Conservation (phyloP, 495 filamentous ascomycete species). For the Usnea hakonensis region DNA sequence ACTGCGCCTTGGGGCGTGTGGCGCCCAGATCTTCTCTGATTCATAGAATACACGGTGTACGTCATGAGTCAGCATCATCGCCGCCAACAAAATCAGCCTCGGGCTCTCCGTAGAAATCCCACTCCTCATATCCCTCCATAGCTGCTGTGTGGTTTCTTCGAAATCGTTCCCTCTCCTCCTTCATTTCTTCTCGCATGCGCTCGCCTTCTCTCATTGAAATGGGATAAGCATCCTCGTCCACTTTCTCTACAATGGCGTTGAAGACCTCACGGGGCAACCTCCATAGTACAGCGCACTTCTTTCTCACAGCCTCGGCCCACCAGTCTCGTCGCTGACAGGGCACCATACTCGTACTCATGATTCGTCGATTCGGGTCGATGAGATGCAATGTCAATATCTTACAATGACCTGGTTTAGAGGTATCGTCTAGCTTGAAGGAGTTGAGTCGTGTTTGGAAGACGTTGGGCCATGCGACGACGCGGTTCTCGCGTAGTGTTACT, state of each 20-base stretch:
- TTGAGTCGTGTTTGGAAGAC: slow-evolving; percentile 43
- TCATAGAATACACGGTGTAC: too few species aligned
- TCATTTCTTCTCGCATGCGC: neutral
- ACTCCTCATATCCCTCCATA: neutral
- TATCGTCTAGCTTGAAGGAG: slow-evolving; percentile 40
- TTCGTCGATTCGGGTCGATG: neutral
- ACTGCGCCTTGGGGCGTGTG: too few species aligned
- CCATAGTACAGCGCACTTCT: neutral
- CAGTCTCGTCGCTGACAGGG: neutral
- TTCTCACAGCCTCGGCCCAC: neutral
- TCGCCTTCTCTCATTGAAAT: neutral
- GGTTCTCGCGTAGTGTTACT: slow-evolving; percentile 22
- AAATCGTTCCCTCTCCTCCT: neutral
- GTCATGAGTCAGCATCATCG: too few species aligned
- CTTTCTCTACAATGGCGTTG: neutral
- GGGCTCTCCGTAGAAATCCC: neutral
- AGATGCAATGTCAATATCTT: neutral
- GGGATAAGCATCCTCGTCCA: neutral
- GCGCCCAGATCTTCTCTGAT: too few species aligned
- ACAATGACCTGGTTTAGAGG: slow-evolving; percentile 30
- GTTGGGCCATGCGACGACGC: slow-evolving; percentile 32
- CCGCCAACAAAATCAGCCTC: too few species aligned
- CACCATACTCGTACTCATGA: neutral
- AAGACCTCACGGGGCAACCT: neutral
- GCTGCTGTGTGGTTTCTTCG: neutral